Percentiles rank a stretch among this genome's conserved stretches.
phyloP scores from a whole-genome alignment of 352 stramenopile genomes.

The Phytophthora macrochlamydospora region DNA sequence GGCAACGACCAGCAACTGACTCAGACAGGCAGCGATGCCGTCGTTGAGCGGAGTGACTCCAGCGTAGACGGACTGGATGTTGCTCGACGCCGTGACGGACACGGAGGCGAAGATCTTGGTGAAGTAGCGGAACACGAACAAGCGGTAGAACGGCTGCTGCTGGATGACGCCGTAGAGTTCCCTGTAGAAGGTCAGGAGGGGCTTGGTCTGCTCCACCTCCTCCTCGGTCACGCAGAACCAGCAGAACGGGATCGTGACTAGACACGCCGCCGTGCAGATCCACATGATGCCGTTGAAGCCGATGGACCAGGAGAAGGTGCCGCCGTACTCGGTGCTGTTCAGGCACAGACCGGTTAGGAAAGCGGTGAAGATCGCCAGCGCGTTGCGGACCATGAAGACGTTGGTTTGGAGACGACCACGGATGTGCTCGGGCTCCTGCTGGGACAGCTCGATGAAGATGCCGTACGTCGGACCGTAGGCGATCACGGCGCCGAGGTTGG shows the following conservation, averaged over 20 bases:
- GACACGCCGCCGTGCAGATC: constrained; percentile 24
- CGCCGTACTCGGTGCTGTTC: constrained; percentile 51
- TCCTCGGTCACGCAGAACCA: constrained; percentile 51
- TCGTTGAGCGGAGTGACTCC: constrained; percentile 33
- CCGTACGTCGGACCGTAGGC: constrained; percentile 46
- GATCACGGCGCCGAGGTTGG: constrained; percentile 73
- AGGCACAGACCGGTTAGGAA: constrained; percentile 50
- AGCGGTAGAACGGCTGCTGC: constrained; percentile 32
- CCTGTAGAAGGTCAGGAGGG: constrained; percentile 24
- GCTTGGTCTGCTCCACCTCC: constrained; percentile 24
- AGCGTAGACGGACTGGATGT: constrained; percentile 36
- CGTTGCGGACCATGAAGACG: constrained; percentile 35
- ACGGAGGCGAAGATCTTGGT: constrained; percentile 36
- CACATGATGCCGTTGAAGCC: constrained; percentile 51
- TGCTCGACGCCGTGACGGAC: constrained; percentile 26
- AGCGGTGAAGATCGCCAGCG: constrained; percentile 30
- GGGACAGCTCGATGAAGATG: constrained; percentile 23
- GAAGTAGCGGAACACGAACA: constrained; percentile 42
- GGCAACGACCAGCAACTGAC: constrained; percentile 24
- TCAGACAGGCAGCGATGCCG: constrained; percentile 28
- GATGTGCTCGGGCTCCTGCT: constrained; percentile 19
- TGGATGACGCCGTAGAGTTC: constrained; percentile 48
- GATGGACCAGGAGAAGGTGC: constrained; percentile 47
- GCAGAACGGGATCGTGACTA: constrained; percentile 36
- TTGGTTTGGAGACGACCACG: constrained; percentile 37